Evolutionary conservation across 164 flowering plant genomes (phyloP), one percentile per base, ranked within the genome.

Genomic region (Kalanchoe fedtschenkoi): DNA sequence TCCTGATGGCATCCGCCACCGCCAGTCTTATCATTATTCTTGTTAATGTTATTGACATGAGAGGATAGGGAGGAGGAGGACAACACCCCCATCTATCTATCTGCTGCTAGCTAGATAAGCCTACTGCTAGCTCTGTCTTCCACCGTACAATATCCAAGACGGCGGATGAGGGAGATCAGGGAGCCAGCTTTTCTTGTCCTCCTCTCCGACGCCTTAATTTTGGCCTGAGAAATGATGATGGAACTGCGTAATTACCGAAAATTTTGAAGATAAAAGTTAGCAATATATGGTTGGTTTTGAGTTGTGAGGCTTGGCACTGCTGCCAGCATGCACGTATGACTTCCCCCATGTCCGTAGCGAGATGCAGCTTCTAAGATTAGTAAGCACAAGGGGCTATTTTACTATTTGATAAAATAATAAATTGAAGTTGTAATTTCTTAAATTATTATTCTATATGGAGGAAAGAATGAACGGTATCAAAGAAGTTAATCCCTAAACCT

Each of bases 1-100:
- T 88, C 92, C 55, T 78, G 63, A 42, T 82, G 77, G 16, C 67
- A 77, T 14, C 78, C 72, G 6, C 85, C 71, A 13, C 70, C 74
- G 13, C 74, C 77, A 39, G 78, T 51, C 1, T 24, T 10, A 17
- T 51, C 56, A 26, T 26, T 51, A 42, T 47, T 16, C 21, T 7
- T 10, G 29, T 22, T 22, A n/a, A 9, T 51, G 56, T 24, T 51
- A 17, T 6, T 29, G 6, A 24, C 16, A 32, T 51, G 56, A 51
- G 56, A 51, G 56, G 32, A 32, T 4, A 16, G 56, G 56, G 56
- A 51, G n/a, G n/a, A n/a, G 56, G 56, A 51, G 32, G 32, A 51
- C 32, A 24, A 51, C 32, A 24, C 56, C 56, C 56, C 17, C 56
- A 51, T 51, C 11, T 51, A 17, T 51, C 56, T 51, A 51, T n/a